A percentile compares a stretch with the other conserved stretches of the same genome.
These are phyloP conservation scores for Microbotryum violaceum DNA, from an alignment of 1,284 basidiomycete species.

Conservation along the genomic window DNA sequence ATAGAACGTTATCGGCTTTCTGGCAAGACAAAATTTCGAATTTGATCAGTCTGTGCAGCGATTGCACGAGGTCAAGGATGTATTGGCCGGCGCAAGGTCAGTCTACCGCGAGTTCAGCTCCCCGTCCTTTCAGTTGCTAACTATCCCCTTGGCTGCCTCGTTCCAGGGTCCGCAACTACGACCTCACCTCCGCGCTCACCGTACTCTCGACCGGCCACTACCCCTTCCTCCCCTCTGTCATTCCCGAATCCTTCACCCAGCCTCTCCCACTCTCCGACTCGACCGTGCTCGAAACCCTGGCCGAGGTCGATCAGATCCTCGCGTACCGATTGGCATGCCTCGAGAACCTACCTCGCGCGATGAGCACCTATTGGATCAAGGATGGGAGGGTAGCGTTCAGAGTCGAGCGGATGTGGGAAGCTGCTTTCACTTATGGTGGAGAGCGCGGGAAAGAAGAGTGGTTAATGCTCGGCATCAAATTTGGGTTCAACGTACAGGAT, in stretches of 20 bases:
- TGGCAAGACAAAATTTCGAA: conserved; percentile 73
- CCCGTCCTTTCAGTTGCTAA: conserved; percentile 8
- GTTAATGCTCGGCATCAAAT: conserved; percentile 72
- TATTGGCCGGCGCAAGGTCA: conserved; percentile 41
- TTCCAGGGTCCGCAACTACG: conserved; percentile 70
- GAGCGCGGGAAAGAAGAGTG: conserved; percentile 54
- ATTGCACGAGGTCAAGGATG: conserved; percentile 57
- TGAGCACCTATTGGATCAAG: conserved; percentile 62
- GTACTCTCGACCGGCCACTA: conserved; percentile 78
- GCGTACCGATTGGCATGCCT: conserved; percentile 55
- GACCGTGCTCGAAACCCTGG: conserved; percentile 58
- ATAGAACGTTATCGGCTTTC: conserved; percentile 72
- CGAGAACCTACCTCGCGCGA: conserved; percentile 50
- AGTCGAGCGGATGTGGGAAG: conserved; percentile 64
- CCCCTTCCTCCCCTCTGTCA: conserved; percentile 58
- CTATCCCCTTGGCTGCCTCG: too few relatives aligned
- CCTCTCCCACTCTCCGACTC: conserved; percentile 58
- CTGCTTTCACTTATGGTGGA: conserved; percentile 63
- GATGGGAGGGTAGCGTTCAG: conserved; percentile 70
- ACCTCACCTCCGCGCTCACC: conserved; percentile 77
- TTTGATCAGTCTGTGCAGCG: conserved; percentile 62
- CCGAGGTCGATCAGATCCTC: conserved; percentile 65
- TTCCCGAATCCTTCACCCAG: conserved; percentile 59
- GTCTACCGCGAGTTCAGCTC: conserved; percentile 5
- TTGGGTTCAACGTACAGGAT: conserved; percentile 59